A percentile compares a stretch with the other conserved stretches of the same genome.
Evolutionary conservation across 768 basidiomycete species (phyloP).

Genomic region (Pholiota microspora): DNA sequence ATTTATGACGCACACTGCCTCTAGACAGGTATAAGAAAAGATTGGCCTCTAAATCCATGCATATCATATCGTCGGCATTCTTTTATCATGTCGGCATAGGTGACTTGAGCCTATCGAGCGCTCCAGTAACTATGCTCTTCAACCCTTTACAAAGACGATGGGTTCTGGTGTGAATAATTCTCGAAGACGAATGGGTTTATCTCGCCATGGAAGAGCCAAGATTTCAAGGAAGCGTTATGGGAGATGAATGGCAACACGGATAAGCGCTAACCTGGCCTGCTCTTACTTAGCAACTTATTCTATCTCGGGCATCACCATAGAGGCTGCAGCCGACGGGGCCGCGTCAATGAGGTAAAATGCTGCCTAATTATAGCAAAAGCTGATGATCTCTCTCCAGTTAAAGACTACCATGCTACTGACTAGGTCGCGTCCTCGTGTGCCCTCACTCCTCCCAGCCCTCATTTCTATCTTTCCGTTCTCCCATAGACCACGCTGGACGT

Average conservation of each 20-base stretch:
- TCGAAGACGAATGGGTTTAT: no score
- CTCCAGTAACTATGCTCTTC: slow-evolving; percentile 1
- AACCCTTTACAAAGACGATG: no score
- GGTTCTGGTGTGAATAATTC: background rate
- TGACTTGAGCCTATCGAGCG: background rate
- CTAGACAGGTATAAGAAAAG: background rate
- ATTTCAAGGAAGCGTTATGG: background rate
- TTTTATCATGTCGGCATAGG: background rate
- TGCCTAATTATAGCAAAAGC: background rate
- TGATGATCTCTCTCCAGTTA: background rate
- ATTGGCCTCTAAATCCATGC: background rate
- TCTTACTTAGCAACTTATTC: background rate
- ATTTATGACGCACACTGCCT: background rate
- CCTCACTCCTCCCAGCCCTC: background rate
- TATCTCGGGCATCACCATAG: background rate
- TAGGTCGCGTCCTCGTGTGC: background rate
- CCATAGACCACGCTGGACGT: background rate
- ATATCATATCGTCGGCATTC: background rate
- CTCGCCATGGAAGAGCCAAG: background rate
- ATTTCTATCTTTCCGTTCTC: background rate
- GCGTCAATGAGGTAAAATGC: background rate
- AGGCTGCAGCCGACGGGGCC: background rate
- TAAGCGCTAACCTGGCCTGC: background rate
- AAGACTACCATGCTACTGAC: background rate
- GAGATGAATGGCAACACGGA: background rate